These are phyloP conservation scores for Capsicum chinense DNA, from an alignment of 257 asterid genomes.

Conservation along the genomic window DNA sequence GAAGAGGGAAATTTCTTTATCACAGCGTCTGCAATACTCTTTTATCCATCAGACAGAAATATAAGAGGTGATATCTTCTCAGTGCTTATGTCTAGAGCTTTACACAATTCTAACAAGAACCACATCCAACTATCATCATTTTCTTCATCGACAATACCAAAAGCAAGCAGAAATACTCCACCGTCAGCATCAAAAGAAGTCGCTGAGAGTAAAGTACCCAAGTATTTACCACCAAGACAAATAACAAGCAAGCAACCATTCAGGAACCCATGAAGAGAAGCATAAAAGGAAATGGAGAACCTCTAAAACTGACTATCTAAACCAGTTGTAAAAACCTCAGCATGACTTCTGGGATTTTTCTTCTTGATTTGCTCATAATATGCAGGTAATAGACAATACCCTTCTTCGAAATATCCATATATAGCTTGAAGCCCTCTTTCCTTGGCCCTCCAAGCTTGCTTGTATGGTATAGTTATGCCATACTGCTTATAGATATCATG, in stretches of 20 bases:
- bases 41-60: slow-evolving; percentile 63
- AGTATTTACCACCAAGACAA: slow-evolving; percentile 69
- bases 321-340: slow-evolving; percentile 68
- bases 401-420: slow-evolving; percentile 82
- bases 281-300: slow-evolving; percentile 65
- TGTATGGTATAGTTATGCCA: slow-evolving; percentile 82
- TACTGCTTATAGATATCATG: slow-evolving; percentile 64
- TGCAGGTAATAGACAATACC: slow-evolving; percentile 67
- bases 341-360: slow-evolving; percentile 67
- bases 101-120: slow-evolving; percentile 69
- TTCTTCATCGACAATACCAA: slow-evolving; percentile 70
- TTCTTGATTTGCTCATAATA: slow-evolving; percentile 66
- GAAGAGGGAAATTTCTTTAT: slow-evolving; percentile 55
- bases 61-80: slow-evolving; percentile 54
- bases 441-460: slow-evolving; percentile 93
- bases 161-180: slow-evolving; percentile 69
- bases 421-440: slow-evolving; percentile 85
- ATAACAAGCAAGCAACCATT: slow-evolving; percentile 72
- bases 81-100: slow-evolving; percentile 58
- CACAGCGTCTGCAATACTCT: slow-evolving; percentile 60
- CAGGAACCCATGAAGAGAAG: slow-evolving; percentile 62
- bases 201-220: slow-evolving; percentile 69
- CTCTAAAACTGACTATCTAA: slow-evolving; percentile 67
- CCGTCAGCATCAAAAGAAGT: slow-evolving; percentile 82
- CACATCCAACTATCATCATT: slow-evolving; percentile 81